Evolutionary conservation across 2,329 filamentous ascomycete species (phyloP).

Genomic region (Cercospora berteroae): DNA sequence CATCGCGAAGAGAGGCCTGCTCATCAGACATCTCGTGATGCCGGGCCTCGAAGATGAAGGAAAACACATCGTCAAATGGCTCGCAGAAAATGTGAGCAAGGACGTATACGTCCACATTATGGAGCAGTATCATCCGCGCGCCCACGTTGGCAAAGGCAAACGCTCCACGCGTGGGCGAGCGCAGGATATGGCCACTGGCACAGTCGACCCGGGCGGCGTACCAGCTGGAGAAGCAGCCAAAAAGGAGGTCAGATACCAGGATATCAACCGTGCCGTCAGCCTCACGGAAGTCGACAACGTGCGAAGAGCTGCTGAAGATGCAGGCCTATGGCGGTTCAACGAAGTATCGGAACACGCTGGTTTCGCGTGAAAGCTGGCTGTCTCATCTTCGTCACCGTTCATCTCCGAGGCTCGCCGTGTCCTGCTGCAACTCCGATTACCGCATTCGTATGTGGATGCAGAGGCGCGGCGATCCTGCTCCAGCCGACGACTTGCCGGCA

Average conservation of each 20-base stretch:
- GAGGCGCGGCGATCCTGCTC: conserved; percentile 8
- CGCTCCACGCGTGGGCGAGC: conserved; percentile 34
- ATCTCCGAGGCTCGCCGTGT: conserved; percentile 6
- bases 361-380: conserved; percentile 47
- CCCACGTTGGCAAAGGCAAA: conserved; percentile 72
- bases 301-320: conserved; percentile 64
- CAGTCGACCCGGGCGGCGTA: conserved; percentile 34
- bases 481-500: conserved; percentile 8
- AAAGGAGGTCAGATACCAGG: conserved; percentile 63
- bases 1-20: conserved; percentile 72
- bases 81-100: conserved; percentile 68
- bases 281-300: conserved; percentile 65
- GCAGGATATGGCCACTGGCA: conserved; percentile 31
- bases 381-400: conserved; percentile 1
- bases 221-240: conserved; percentile 31
- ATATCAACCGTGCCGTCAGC: conserved; percentile 72
- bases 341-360: conserved; percentile 60
- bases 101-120: conserved; percentile 83
- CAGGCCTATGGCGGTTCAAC: conserved; percentile 76
- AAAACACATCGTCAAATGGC: conserved; percentile 69
- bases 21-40: conserved; percentile 82
- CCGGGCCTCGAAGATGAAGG: conserved; percentile 74
- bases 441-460: conserved; percentile 8
- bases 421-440: background rate
- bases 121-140: conserved; percentile 82